phyloP scores from a whole-genome alignment of 2,329 filamentous ascomycete species.

The Mycosphaerella arachidis region DNA sequence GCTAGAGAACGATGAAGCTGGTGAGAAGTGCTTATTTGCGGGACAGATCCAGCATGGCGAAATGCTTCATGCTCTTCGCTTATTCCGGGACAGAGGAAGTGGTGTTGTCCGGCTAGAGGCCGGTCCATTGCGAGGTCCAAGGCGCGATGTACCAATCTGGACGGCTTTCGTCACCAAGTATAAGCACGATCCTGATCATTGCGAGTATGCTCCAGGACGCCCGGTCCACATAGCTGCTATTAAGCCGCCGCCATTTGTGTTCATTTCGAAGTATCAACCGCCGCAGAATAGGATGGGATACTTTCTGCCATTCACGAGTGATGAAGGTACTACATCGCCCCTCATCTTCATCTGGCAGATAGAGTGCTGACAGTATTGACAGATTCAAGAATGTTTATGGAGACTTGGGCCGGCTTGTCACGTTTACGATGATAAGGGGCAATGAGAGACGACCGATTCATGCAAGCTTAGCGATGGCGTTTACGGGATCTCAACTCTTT shows the following conservation, averaged over 20 bases:
- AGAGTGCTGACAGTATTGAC: not conserved
- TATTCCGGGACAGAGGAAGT: slow-evolving; percentile 50
- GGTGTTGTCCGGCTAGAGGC: slow-evolving; percentile 54
- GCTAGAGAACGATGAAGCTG: slow-evolving; percentile 31
- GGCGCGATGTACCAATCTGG: slow-evolving; percentile 56
- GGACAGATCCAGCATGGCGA: slow-evolving; percentile 51
- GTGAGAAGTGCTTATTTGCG: slow-evolving; percentile 47
- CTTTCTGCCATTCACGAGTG: slow-evolving; percentile 26
- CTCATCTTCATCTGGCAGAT: not conserved
- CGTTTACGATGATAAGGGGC: not conserved
- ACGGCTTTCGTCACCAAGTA: slow-evolving; percentile 50
- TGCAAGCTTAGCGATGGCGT: not conserved
- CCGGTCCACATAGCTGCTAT: slow-evolving; percentile 43
- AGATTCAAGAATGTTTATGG: slow-evolving; percentile 27
- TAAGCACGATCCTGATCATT: slow-evolving; percentile 46
- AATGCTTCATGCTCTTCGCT: slow-evolving; percentile 51
- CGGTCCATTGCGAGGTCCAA: slow-evolving; percentile 49
- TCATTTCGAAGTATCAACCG: slow-evolving; percentile 49
- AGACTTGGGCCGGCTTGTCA: slow-evolving; percentile 20
- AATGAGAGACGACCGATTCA: not conserved
- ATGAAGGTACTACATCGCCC: slow-evolving; percentile 19
- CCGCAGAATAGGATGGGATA: slow-evolving; percentile 24
- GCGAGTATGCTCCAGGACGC: slow-evolving; percentile 36
- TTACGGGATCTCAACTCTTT: not conserved
- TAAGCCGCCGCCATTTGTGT: slow-evolving; percentile 50